Percentiles rank a stretch among this genome's conserved stretches.
Evolutionary conservation across 2,329 filamentous ascomycete species (phyloP).

Genomic region (Teratosphaeriaceae sp.): DNA sequence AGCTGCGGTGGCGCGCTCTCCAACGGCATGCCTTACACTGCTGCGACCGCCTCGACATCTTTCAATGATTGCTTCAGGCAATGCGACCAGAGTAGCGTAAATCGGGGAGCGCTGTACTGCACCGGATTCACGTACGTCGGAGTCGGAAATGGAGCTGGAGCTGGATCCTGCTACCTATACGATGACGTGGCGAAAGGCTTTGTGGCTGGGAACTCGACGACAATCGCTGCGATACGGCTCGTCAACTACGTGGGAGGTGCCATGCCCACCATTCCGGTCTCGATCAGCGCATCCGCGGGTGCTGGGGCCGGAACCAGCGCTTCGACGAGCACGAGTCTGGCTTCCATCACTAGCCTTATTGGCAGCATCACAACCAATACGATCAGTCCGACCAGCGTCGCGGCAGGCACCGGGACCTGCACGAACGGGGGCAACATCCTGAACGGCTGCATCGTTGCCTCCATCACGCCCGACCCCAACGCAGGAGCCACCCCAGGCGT

Average conservation of each 20-base stretch:
- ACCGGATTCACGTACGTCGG: constrained; percentile 19
- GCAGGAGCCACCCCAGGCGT: constrained; percentile 3
- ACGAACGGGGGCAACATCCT: constrained; percentile 9
- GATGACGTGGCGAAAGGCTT: constrained; percentile 15
- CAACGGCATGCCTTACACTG: constrained; percentile 11
- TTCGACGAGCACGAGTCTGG: neutral
- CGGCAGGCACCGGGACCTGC: constrained; percentile 5
- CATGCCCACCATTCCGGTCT: neutral
- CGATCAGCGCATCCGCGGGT: neutral
- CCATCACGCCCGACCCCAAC: neutral
- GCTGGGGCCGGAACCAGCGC: neutral
- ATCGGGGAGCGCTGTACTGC: constrained; percentile 15
- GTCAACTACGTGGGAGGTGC: constrained; percentile 16
- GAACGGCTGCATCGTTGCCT: constrained; percentile 7
- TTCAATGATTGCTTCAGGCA: constrained; percentile 21
- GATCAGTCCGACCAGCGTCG: neutral
- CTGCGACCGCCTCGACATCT: constrained; percentile 6
- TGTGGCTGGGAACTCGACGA: constrained; percentile 4
- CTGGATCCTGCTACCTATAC: constrained; percentile 19
- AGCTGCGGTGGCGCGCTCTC: constrained; percentile 13
- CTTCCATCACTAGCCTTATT: neutral
- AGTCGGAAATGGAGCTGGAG: constrained; percentile 10
- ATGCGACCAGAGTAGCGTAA: constrained; percentile 14
- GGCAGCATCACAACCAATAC: neutral
- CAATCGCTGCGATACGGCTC: constrained; percentile 14